phyloP scores from a whole-genome alignment of 192 early-diverging fungal species.

The Thoreauomyces humboldtii region DNA sequence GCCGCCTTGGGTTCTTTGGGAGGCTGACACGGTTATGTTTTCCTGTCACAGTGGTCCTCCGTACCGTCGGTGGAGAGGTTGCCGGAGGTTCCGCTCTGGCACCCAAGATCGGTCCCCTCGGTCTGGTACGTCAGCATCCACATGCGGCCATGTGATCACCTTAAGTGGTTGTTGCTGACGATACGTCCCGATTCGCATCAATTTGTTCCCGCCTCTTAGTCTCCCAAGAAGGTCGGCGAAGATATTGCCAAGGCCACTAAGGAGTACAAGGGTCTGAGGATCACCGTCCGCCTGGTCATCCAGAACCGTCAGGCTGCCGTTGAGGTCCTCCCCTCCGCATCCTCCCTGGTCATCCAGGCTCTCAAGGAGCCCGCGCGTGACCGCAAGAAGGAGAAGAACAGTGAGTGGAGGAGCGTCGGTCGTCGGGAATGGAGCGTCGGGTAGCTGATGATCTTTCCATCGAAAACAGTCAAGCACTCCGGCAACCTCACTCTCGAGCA shows the following conservation, averaged over 20 bases:
- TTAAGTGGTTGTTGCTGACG: neutral
- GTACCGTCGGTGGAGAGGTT: slow-evolving; percentile 98
- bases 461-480: slow-evolving; percentile 87
- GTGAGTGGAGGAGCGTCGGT: slow-evolving; percentile 31
- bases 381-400: slow-evolving; percentile 99
- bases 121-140: slow-evolving; percentile 74
- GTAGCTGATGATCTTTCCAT: slow-evolving; percentile 5
- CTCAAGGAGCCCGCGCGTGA: slow-evolving; percentile 96
- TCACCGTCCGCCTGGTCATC: slow-evolving; percentile 97
- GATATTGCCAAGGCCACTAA: slow-evolving; percentile 99
- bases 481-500: slow-evolving; percentile 95
- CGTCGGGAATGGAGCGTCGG: too few relatives aligned
- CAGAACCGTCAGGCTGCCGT: slow-evolving; percentile 99
- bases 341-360: slow-evolving; percentile 93
- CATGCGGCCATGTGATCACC: too few relatives aligned
- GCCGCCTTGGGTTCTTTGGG: neutral
- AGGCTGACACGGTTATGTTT: neutral
- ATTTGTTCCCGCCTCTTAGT: slow-evolving; percentile 31
- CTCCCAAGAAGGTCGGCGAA: slow-evolving; percentile 99
- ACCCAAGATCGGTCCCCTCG: slow-evolving; percentile 99
- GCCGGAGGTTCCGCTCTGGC: slow-evolving; percentile 95
- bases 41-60: slow-evolving; percentile 82
- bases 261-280: slow-evolving; percentile 98
- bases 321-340: slow-evolving; percentile 94
- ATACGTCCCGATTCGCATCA: neutral